Percentiles rank a stretch among this genome's conserved stretches.
These are phyloP conservation scores for Xylaria telfairii DNA, from an alignment of 495 filamentous ascomycete species.

Conservation along the genomic window DNA sequence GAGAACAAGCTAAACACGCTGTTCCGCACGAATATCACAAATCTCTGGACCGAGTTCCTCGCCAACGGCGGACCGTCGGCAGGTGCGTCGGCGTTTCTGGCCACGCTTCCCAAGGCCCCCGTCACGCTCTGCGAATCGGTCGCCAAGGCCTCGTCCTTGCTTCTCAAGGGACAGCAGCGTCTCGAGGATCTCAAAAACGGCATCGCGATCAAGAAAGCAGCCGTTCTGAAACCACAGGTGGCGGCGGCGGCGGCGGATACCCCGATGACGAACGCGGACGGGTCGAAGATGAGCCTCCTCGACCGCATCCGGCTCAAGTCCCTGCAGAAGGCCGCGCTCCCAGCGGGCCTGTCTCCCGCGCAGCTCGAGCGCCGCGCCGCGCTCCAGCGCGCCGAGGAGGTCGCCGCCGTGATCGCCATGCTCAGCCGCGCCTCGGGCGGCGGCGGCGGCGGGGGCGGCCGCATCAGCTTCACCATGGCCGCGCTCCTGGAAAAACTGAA, in stretches of 20 bases:
- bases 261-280: constrained; percentile 39
- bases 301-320: constrained; percentile 70
- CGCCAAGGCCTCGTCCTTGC: constrained; percentile 49
- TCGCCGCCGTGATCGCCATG: constrained; percentile 64
- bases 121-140: constrained; percentile 56
- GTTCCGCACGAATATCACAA: constrained; percentile 58
- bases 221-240: constrained; percentile 18
- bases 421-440: constrained; percentile 53
- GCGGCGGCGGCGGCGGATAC: constrained; percentile 22
- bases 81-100: constrained; percentile 50
- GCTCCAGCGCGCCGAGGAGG: constrained; percentile 65
- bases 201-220: constrained; percentile 48
- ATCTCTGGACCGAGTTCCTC: constrained; percentile 51
- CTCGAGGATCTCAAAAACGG: constrained; percentile 65
- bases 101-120: constrained; percentile 59
- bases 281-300: constrained; percentile 56
- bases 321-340: constrained; percentile 48
- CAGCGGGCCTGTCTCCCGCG: constrained; percentile 49
- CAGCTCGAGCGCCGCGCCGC: constrained; percentile 62
- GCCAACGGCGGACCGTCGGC: constrained; percentile 24
- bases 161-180: constrained; percentile 64
- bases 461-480: constrained; percentile 65
- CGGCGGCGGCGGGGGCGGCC: constrained; percentile 32
- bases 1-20: constrained; percentile 60
- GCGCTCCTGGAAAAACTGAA: constrained; percentile 63